A percentile compares a stretch with the other conserved stretches of the same genome.
phyloP scores from a whole-genome alignment of 306 rosid genomes.

The Vigna reflexopilosa region DNA sequence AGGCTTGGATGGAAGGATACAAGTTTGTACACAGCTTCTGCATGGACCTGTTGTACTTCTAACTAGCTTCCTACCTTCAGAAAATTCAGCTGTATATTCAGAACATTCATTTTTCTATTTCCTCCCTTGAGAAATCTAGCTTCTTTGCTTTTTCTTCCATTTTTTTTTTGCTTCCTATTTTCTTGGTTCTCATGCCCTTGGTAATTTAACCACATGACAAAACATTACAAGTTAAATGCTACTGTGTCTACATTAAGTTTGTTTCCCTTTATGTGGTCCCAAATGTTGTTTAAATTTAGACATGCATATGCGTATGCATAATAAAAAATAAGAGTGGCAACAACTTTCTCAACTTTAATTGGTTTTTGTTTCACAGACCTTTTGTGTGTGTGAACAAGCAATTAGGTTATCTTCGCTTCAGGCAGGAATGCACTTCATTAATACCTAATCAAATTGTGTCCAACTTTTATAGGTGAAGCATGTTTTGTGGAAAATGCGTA shows the following conservation, averaged over 20 bases:
- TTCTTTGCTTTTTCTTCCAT: conserved; percentile 3
- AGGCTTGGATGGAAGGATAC: conserved; percentile 92
- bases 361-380: not conserved
- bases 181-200: not conserved
- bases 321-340: too few relatives aligned
- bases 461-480: not conserved
- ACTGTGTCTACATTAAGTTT: too few relatives aligned
- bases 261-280: not conserved
- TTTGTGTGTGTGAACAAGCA: not conserved
- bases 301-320: not conserved
- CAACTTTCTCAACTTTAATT: not conserved
- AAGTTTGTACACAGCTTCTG: conserved; percentile 83
- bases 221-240: not conserved
- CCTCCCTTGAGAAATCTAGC: not conserved
- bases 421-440: not conserved
- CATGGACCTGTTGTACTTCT: conserved; percentile 72
- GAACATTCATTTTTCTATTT: too few relatives aligned
- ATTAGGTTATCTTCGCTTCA: not conserved
- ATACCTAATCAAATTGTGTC: not conserved
- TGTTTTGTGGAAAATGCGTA: not conserved
- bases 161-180: not conserved
- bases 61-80: conserved; percentile 25
- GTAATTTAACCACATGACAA: not conserved
- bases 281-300: not conserved
- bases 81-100: too few relatives aligned